A percentile compares a stretch with the other conserved stretches of the same genome.
These are phyloP conservation scores for Termitomyces sp. DNA, from an alignment of 768 basidiomycete species.

Conservation along the genomic window DNA sequence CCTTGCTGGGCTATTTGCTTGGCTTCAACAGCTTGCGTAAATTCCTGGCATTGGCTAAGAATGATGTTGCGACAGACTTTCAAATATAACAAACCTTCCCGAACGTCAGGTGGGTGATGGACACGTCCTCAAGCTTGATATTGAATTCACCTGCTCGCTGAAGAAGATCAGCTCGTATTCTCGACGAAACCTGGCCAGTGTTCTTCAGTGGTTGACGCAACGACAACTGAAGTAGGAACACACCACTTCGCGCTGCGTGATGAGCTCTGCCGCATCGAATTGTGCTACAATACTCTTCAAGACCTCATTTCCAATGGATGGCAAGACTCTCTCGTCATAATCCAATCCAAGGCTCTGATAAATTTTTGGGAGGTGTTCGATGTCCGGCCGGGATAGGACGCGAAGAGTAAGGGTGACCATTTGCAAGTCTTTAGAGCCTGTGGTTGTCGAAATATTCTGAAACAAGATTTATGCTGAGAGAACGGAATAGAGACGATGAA, in stretches of 20 bases:
- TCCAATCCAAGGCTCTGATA: conserved; percentile 94
- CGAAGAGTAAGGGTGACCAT: conserved; percentile 98
- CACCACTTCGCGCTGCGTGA: conserved; percentile 97
- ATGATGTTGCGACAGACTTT: background rate
- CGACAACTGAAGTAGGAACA: conserved; percentile 23
- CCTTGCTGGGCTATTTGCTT: conserved; percentile 99
- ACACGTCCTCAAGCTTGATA: conserved; percentile 94
- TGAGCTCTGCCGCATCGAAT: conserved; percentile 94
- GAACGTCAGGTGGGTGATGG: conserved; percentile 88
- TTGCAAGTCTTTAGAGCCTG: conserved; percentile 97
- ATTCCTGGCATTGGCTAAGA: conserved; percentile 52
- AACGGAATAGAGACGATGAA: conserved; percentile 2
- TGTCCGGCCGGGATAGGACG: conserved; percentile 92
- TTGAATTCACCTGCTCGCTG: conserved; percentile 96
- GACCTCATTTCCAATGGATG: conserved; percentile 97
- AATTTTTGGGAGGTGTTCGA: conserved; percentile 82
- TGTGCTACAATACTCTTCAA: conserved; percentile 97
- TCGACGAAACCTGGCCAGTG: conserved; percentile 67
- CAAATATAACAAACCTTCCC: conserved; percentile 55
- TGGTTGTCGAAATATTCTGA: conserved; percentile 97
- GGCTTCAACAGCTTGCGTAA: conserved; percentile 97
- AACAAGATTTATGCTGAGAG: background rate
- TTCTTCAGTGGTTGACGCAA: background rate
- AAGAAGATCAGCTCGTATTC: conserved; percentile 89
- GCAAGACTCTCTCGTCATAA: conserved; percentile 96